Evolutionary conservation across 306 rosid species (phyloP).

Genomic region (Hippophae rhamnoides): DNA sequence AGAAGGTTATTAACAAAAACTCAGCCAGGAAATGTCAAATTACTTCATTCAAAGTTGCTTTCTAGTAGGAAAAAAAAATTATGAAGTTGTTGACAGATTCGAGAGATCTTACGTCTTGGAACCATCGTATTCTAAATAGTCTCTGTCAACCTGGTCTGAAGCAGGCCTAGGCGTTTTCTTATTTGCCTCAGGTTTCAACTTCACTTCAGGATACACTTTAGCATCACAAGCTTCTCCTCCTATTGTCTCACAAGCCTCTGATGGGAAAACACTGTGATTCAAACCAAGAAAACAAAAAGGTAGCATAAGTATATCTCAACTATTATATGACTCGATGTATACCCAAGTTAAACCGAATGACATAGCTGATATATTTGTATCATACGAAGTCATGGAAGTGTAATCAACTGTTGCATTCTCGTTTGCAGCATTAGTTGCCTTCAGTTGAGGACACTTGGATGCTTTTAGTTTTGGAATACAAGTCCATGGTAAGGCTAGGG

Average conservation of each 20-base stretch:
- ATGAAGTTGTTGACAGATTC: too few species aligned
- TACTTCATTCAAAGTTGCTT: too few species aligned
- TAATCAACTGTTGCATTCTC: too few species aligned
- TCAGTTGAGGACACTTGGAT: too few species aligned
- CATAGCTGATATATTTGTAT: too few species aligned
- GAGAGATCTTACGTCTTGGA: conserved; percentile 33
- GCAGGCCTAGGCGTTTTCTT: neutral
- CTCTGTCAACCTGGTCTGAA: conserved; percentile 28
- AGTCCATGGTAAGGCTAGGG: too few species aligned
- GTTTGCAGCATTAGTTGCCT: too few species aligned
- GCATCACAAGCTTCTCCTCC: conserved; percentile 45
- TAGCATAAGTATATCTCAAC: neutral
- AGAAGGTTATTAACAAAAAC: neutral
- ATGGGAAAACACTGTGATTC: conserved; percentile 31
- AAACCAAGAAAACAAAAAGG: neutral
- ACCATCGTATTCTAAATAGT: conserved; percentile 28
- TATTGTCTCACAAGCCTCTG: conserved; percentile 39
- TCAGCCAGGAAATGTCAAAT: neutral
- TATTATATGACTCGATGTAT: too few species aligned
- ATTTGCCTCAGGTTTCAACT: conserved; percentile 22
- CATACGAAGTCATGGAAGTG: too few species aligned
- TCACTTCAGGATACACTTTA: conserved; percentile 39
- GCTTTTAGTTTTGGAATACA: too few species aligned
- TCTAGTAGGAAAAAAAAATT: too few species aligned
- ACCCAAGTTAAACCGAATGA: too few species aligned